A percentile compares a stretch with the other conserved stretches of the same genome.
Evolutionary conservation across 768 basidiomycete species (phyloP).

Genomic region (Leccinum aurantiacum): DNA sequence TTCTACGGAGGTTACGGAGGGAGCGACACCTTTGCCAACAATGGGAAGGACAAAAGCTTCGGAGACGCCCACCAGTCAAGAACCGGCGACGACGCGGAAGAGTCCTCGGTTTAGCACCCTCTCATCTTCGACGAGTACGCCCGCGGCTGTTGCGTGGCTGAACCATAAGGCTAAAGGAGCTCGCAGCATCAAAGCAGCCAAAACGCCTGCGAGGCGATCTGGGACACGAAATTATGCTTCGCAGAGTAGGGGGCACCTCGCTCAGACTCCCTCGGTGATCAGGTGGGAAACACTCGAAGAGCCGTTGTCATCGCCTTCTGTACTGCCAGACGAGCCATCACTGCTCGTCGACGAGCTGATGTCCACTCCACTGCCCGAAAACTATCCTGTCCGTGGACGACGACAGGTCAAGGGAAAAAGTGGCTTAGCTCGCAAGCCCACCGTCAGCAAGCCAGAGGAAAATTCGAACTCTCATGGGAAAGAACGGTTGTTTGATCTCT

Average conservation of each 20-base stretch:
- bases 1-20: constrained; percentile 18
- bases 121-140: constrained; percentile 11
- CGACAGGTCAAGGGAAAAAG: constrained; percentile 15
- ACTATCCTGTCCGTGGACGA: background rate
- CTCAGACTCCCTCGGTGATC: constrained; percentile 13
- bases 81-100: constrained; percentile 21
- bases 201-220: constrained; percentile 13
- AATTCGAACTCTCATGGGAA: constrained; percentile 2
- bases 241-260: background rate
- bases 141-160: constrained; percentile 3
- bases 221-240: too few relatives aligned
- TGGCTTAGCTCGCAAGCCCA: background rate
- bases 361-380: constrained; percentile 26
- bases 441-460: background rate
- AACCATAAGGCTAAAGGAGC: constrained; percentile 4
- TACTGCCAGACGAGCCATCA: constrained; percentile 30
- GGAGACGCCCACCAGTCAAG: constrained; percentile 24
- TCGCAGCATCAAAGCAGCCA: constrained; percentile 4
- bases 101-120: constrained; percentile 16
- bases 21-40: constrained; percentile 21
- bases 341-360: constrained; percentile 33
- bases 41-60: constrained; percentile 20
- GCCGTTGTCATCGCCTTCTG: constrained; percentile 26
- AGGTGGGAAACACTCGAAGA: constrained; percentile 35
- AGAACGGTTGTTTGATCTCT: constrained; percentile 47